Evolutionary conservation across 495 filamentous ascomycete species (phyloP), one percentile per base, ranked within the genome.

Genomic region (Aspergillus cavernicola): DNA sequence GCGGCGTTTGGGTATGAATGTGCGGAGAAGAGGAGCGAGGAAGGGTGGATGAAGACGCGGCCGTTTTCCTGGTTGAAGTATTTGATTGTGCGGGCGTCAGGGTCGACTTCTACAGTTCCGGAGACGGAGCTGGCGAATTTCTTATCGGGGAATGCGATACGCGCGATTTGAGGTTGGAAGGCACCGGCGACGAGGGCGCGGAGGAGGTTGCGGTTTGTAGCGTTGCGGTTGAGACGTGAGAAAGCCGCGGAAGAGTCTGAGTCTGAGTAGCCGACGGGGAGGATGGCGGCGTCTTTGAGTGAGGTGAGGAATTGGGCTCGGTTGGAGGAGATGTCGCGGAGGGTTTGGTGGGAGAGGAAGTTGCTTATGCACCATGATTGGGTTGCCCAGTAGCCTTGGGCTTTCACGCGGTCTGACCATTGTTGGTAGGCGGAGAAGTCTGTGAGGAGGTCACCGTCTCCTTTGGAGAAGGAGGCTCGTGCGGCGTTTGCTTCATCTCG

Each of bases 101-200:
- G 92, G 60, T 98, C 93, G 2, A 96, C 72, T 63, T 91, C 92
- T 1, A 98, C 85, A 3, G 93, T 88, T 23, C 93, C 93, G 2
- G 88, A 85, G 49, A 91, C 76, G 0, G 86, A 88, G 24, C 84
- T 82, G 28, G 88, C 87, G 70, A 93, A 98, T 65, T 95, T 96
- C 77, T 95, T 92, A 69, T 96, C 90, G 0, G 93, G 93, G 64
- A 96, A 86, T 33, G 85, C 85, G 66, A 98, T 95, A 38, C 91
- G 84, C 20, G 89, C 91, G 53, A 96, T 79, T 63, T 97, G 90
- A 0, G 93, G 93, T 26, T 86, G 85, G 78, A 97, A 96, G 8
- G 93, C 84, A 13, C 84, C 90, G 12, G 92, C 92, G n/a, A 95
- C 82, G 6, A 98, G 77, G 0, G 93, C 89, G 28, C 92, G 87